These are phyloP conservation scores for Carex scoparia DNA, from an alignment of 176 grass and related monocot genomes.

Conservation along the genomic window DNA sequence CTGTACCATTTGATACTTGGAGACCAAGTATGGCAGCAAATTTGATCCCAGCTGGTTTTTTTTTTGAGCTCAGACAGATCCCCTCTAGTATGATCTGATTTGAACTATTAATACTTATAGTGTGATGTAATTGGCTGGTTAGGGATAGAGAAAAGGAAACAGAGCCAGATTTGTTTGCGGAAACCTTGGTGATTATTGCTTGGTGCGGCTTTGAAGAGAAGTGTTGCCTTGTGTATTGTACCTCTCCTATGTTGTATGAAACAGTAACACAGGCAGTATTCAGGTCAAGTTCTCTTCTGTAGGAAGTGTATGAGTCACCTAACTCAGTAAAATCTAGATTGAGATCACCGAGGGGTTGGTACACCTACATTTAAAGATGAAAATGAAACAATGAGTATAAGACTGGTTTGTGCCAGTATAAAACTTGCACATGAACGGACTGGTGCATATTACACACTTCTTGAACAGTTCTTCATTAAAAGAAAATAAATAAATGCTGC, in stretches of 20 bases:
- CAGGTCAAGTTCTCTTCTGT: slow-evolving; percentile 75
- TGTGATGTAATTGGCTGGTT: slow-evolving; percentile 43
- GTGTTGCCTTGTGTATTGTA: slow-evolving; percentile 64
- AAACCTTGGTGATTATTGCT: slow-evolving; percentile 62
- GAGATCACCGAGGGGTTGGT: slow-evolving; percentile 75
- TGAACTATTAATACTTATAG: slow-evolving; percentile 35
- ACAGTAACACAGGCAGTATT: slow-evolving; percentile 48
- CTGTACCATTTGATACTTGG: slow-evolving; percentile 34
- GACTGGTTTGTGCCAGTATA: neutral
- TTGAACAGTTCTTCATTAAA: neutral
- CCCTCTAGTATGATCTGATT: slow-evolving; percentile 77
- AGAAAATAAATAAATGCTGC: neutral
- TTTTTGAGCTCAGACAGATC: slow-evolving; percentile 52
- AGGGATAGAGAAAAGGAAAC: slow-evolving; percentile 60
- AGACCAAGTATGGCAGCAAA: slow-evolving; percentile 63
- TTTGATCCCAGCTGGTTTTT: slow-evolving; percentile 52
- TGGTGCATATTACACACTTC: neutral
- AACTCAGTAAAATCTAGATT: slow-evolving; percentile 53
- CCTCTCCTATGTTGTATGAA: slow-evolving; percentile 55
- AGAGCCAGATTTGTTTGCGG: slow-evolving; percentile 45
- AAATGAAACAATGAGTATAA: neutral
- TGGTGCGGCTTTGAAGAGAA: slow-evolving; percentile 74
- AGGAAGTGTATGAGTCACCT: slow-evolving; percentile 34
- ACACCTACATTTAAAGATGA: slow-evolving; percentile 54
- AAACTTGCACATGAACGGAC: neutral